Conservation (phyloP, 1,139 yeast species). For the Magnusiomyces tetraspermus region DNA sequence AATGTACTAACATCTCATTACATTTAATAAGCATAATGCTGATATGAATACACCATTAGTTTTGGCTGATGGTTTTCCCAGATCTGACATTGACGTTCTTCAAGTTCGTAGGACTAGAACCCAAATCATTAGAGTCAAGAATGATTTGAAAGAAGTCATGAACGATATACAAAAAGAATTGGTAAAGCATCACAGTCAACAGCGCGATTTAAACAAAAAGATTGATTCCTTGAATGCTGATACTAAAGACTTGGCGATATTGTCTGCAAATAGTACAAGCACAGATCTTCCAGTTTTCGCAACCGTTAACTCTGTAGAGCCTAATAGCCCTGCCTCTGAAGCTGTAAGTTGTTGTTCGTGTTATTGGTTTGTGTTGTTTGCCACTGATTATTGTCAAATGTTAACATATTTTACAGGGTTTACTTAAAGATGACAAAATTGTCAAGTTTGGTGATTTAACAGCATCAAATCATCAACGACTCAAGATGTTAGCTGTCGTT, state of each 20-base stretch:
- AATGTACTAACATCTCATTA: not conserved
- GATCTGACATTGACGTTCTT: slow-evolving; percentile 73
- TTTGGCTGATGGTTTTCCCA: slow-evolving; percentile 72
- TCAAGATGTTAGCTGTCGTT: slow-evolving; percentile 36
- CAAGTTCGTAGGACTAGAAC: slow-evolving; percentile 51
- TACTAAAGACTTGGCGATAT: slow-evolving; percentile 3
- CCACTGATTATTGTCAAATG: too few species aligned
- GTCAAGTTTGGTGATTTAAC: slow-evolving; percentile 45
- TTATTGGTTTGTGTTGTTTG: too few species aligned
- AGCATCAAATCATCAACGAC: slow-evolving; percentile 43
- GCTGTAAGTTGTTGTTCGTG: too few species aligned
- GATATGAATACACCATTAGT: slow-evolving; percentile 59
- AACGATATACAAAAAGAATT: slow-evolving; percentile 42
- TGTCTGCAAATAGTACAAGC: not conserved
- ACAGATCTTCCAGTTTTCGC: slow-evolving; percentile 44
- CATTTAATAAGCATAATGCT: slow-evolving; percentile 33
- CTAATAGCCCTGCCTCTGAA: slow-evolving; percentile 26
- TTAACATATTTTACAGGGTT: too few species aligned
- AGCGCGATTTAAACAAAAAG: slow-evolving; percentile 5
- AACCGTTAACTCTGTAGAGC: slow-evolving; percentile 36
- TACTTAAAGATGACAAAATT: slow-evolving; percentile 40
- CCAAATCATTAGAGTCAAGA: slow-evolving; percentile 54
- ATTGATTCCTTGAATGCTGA: slow-evolving; percentile 11
- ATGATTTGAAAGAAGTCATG: slow-evolving; percentile 52
- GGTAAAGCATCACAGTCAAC: slow-evolving; percentile 20